phyloP scores from a whole-genome alignment of 176 grass and related monocot species.

The Dactylis glomerata region DNA sequence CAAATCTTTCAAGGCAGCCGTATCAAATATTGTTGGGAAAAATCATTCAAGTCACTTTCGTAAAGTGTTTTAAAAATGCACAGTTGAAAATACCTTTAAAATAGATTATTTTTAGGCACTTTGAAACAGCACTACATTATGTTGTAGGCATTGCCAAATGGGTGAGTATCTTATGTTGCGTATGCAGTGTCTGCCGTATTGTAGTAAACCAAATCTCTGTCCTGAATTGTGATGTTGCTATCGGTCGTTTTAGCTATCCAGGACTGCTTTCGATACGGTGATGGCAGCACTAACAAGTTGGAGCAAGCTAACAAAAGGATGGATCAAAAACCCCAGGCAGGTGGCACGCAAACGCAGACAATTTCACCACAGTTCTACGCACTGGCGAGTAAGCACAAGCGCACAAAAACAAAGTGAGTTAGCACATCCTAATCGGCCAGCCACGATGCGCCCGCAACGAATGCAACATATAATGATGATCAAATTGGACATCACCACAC shows the following conservation, averaged over 20 bases:
- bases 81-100: too few relatives aligned
- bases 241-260: background rate
- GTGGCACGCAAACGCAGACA: background rate
- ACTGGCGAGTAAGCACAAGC: background rate
- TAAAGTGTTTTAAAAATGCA: too few relatives aligned
- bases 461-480: background rate
- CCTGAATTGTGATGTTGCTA: background rate
- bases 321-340: background rate
- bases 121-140: too few relatives aligned
- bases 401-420: background rate
- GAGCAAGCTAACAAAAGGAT: constrained; percentile 18
- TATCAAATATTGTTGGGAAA: too few relatives aligned
- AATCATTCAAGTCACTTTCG: too few relatives aligned
- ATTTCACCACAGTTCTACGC: background rate
- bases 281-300: constrained; percentile 23
- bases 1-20: too few relatives aligned
- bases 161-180: background rate
- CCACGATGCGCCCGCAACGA: constrained; percentile 22
- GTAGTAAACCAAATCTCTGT: too few relatives aligned
- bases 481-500: background rate
- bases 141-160: constrained; percentile 34
- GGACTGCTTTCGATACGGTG: background rate
- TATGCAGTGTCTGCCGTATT: background rate
- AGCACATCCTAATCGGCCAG: constrained; percentile 30
- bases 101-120: too few relatives aligned